Base-by-base conservation (phyloP, 1,284 basidiomycete genomes). In the Stygiomarasmius scandens region DNA sequence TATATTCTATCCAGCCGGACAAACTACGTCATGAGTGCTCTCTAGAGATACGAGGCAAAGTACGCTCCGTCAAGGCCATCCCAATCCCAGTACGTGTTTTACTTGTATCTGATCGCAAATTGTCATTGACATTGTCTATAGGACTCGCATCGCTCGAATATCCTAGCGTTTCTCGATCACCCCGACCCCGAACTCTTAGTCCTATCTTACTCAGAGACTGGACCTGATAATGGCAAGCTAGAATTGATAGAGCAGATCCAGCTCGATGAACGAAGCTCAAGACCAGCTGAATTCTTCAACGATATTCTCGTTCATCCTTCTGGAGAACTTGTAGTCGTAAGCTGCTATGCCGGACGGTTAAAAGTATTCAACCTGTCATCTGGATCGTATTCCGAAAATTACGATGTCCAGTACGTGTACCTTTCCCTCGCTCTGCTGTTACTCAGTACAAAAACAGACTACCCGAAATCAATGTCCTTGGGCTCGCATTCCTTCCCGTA, bases 401-500 rank as follows among this genome's bases (percentile, higher is more conserved):
- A 84, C 60, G 89, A 92, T 65, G 77, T 81, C 57, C 78, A 81
- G 90, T 92, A 66, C 64, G 87, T 77, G 56, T n/a, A 19, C 55
- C 24, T 38, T 14, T 44, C 38, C 19, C 43, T 45, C 19, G 38
- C 20, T 49, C 36, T 44, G 16, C 27, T 38, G 57, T 50, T 2
- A 46, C n/a, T 47, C 2, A 46, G n/a, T 32, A 44, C 16, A n/a
- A 38, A 58, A 52, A 12, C 62, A 95, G 92, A 53, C 69, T 93
- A 38, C 82, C 85, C 5, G 92, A 95, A 65, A 73, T 91, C 56
- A 93, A 88, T 64, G 74, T 96, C 2, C 76, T 94, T 20, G 82
- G 87, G 14, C 67, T 94, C 20, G 76, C 82, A 1, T 92, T 95
- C 72, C 68, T 93, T 10, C 77, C 86, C 27, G 75, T 72, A 1